phyloP scores from a whole-genome alignment of 2,329 filamentous ascomycete species.

The Ophiocordyceps unilateralis region DNA sequence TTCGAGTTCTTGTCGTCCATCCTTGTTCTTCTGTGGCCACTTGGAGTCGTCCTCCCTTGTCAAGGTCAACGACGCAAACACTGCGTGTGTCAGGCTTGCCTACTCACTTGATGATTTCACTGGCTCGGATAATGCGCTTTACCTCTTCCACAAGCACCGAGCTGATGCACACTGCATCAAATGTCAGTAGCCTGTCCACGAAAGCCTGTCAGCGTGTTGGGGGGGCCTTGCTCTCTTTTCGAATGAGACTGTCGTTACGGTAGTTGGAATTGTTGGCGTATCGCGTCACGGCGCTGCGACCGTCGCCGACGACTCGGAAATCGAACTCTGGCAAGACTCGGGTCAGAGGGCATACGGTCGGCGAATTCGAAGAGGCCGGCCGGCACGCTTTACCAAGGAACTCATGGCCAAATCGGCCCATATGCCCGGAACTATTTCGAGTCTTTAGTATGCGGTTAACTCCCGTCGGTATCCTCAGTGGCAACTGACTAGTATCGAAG shows the following conservation, averaged over 20 bases:
- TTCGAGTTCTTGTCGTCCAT: slow-evolving; percentile 90
- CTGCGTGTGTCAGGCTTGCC: neutral
- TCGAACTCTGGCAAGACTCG: slow-evolving; percentile 61
- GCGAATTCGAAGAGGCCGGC: neutral
- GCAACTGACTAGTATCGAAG: slow-evolving; percentile 81
- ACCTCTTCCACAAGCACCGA: slow-evolving; percentile 82
- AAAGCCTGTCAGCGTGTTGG: neutral
- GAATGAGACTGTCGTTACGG: slow-evolving; percentile 92
- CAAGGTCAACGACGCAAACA: neutral
- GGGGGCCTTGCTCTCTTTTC: slow-evolving; percentile 77
- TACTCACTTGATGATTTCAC: slow-evolving; percentile 85
- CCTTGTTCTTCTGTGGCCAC: slow-evolving; percentile 99
- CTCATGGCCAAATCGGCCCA: slow-evolving; percentile 93
- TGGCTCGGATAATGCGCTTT: slow-evolving; percentile 90
- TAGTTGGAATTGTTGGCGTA: slow-evolving; percentile 99
- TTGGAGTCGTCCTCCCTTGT: slow-evolving; percentile 88
- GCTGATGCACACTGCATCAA: slow-evolving; percentile 77
- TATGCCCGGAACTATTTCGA: slow-evolving; percentile 73
- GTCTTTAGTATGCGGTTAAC: neutral
- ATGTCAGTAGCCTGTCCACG: neutral
- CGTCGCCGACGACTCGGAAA: slow-evolving; percentile 81
- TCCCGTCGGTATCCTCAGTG: slow-evolving; percentile 1
- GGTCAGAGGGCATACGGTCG: neutral
- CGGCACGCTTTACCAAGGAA: slow-evolving; percentile 57
- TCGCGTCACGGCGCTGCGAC: slow-evolving; percentile 78